Evolutionary conservation across 345 rosid genomes (phyloP).

Genomic region (Nephelium lappaceum): DNA sequence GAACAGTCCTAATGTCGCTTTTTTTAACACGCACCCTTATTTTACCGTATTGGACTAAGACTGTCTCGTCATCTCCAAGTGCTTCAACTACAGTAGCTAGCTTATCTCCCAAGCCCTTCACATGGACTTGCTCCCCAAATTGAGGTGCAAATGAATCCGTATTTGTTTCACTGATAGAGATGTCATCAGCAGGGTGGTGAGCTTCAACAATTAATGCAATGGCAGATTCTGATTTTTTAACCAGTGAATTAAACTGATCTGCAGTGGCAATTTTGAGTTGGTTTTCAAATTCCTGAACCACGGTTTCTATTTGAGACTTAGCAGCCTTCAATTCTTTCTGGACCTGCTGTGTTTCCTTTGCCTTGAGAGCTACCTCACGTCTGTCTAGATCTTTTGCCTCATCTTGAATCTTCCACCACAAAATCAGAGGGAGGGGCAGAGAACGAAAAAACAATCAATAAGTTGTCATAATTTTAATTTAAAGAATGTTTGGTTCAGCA

Average conservation of each 20-base stretch:
- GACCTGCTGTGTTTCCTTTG: slow-evolving; percentile 57
- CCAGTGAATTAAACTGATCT: slow-evolving; percentile 60
- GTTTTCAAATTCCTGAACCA: slow-evolving; percentile 59
- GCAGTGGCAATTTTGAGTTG: slow-evolving; percentile 43
- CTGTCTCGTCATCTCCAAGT: slow-evolving; percentile 59
- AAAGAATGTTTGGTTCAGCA: neutral
- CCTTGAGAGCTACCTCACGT: slow-evolving; percentile 57
- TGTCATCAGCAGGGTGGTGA: slow-evolving; percentile 42
- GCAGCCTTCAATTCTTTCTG: slow-evolving; percentile 61
- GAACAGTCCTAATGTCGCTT: slow-evolving; percentile 50
- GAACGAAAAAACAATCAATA: neutral
- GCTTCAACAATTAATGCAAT: slow-evolving; percentile 67
- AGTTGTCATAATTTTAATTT: neutral
- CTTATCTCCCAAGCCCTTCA: slow-evolving; percentile 73
- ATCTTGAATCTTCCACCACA: slow-evolving; percentile 56
- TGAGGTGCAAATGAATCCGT: slow-evolving; percentile 48
- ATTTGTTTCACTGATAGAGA: slow-evolving; percentile 35
- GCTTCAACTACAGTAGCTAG: slow-evolving; percentile 77
- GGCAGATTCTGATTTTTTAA: slow-evolving; percentile 60
- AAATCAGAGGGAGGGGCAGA: slow-evolving; percentile 15
- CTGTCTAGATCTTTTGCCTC: slow-evolving; percentile 72
- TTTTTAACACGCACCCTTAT: slow-evolving; percentile 72
- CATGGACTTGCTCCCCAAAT: slow-evolving; percentile 73
- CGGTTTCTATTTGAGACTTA: slow-evolving; percentile 49
- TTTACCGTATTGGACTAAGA: slow-evolving; percentile 84